Base-by-base conservation (phyloP, 2,329 filamentous ascomycete genomes). In the Blumeria graminis region DNA sequence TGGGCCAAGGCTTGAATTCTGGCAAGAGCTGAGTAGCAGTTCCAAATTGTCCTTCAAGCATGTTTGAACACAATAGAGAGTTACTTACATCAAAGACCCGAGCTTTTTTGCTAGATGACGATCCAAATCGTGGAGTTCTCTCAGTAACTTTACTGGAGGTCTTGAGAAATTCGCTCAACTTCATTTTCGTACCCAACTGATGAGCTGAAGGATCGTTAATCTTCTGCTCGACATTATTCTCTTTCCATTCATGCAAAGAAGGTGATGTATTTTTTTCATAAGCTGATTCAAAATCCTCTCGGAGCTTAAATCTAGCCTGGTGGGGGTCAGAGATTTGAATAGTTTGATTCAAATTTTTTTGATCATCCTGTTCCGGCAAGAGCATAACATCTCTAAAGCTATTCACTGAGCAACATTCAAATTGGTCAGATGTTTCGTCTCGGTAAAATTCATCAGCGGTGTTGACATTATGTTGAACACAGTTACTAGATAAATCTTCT, bases 1-100 rank as follows among this genome's bases (percentile, higher is more conserved):
- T 32, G 78, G 78, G 0, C 85, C 85, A 13, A 90, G 71, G 63
- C 88, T 81, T 9, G 65, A 73, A 69, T 73, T 76, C 63, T 66
- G 60, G 6, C 38, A 32, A 56, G 9, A 35, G 11, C n/a, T 53
- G 13, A 53, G 50, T 32, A 53, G 13, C 10, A 3, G 11, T 11
- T 33, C 28, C 1, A 35, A 33, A 35, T n/a, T 6, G n/a, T 16
- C 2, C 13, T 1, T 35, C 8, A 53, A 16, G 50, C 9, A 14
- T 28, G 5, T 35, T 4, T 13, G 8, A 0, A 35, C 22, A 28
- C 4, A 28, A 28, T 28, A 4, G 4, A 28, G 22, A 28, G 16
- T 28, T 55, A 55, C 36, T 54, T 66, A 69, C 69, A 57, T 65
- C 68, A 57, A 68, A 63, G 16, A 63, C 62, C 53, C 62, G 64